Conservation (phyloP, 2,329 filamentous ascomycete species). For the Ophiostoma angusticollis region DNA sequence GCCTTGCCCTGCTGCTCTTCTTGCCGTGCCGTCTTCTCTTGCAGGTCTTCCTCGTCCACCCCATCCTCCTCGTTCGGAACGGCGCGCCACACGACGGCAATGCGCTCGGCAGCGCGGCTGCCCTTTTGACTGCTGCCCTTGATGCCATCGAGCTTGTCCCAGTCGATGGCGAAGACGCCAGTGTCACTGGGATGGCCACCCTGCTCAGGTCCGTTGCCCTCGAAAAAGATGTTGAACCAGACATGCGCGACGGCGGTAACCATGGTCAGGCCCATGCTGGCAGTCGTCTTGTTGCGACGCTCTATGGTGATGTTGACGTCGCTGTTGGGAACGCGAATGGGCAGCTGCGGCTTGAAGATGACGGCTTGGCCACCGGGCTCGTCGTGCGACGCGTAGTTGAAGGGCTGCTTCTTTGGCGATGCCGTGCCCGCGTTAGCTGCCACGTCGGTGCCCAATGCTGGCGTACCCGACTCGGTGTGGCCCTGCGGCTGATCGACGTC, state of each 20-base stretch:
- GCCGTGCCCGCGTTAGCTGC: not conserved
- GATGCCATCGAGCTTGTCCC: conserved; percentile 76
- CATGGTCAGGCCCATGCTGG: conserved; percentile 71
- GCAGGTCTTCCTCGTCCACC: conserved; percentile 2
- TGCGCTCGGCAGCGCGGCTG: conserved; percentile 62
- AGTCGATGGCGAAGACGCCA: conserved; percentile 47
- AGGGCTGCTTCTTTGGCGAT: not conserved
- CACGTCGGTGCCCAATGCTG: not conserved
- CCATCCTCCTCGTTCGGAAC: conserved; percentile 17
- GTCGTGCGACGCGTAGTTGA: conserved; percentile 7
- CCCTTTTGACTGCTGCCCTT: conserved; percentile 81
- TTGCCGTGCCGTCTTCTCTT: conserved; percentile 10
- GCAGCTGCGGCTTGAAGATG: conserved; percentile 59
- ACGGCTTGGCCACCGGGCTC: conserved; percentile 57
- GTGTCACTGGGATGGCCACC: conserved; percentile 52
- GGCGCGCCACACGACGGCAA: conserved; percentile 73
- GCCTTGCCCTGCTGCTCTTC: no score
- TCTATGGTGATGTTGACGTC: conserved; percentile 89
- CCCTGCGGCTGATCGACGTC: not conserved
- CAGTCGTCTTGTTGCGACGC: conserved; percentile 65
- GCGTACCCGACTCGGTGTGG: conserved; percentile 4
- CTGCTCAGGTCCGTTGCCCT: conserved; percentile 63
- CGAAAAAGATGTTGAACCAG: conserved; percentile 95
- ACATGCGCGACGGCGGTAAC: conserved; percentile 88
- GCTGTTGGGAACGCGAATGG: conserved; percentile 61